Conservation (phyloP, 495 filamentous ascomycete genomes). For the Glarea lozoyensis region DNA sequence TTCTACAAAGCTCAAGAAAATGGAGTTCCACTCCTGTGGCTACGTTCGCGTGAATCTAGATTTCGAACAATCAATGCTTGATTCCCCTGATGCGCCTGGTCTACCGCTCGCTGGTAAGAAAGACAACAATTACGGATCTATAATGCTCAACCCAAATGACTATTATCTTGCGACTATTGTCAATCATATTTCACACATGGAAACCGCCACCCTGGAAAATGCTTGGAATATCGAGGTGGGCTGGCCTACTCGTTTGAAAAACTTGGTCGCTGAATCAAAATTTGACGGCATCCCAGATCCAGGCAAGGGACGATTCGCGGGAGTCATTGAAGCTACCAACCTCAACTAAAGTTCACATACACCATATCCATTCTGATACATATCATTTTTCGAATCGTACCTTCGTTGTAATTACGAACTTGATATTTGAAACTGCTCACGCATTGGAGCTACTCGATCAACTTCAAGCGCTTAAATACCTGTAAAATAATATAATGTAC, state of each 20-base stretch:
- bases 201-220: constrained; percentile 15
- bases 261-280: constrained; percentile 8
- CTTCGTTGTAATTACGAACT: no score
- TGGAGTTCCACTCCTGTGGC: constrained; percentile 37
- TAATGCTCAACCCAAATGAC: constrained; percentile 22
- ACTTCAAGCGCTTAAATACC: no score
- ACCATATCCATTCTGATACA: no score
- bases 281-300: constrained; percentile 21
- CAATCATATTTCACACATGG: constrained; percentile 12
- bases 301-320: constrained; percentile 24
- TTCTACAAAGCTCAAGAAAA: constrained; percentile 16
- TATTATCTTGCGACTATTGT: constrained; percentile 20
- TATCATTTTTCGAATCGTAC: no score
- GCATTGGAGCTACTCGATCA: no score
- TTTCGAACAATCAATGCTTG: constrained; percentile 16
- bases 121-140: constrained; percentile 10
- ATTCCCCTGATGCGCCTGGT: background rate
- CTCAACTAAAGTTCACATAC: background rate
- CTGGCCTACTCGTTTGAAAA: constrained; percentile 3
- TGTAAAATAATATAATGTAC: no score
- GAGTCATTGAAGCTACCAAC: constrained; percentile 12
- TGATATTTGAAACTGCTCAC: no score
- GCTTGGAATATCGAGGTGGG: constrained; percentile 12
- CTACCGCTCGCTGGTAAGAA: background rate
- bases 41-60: constrained; percentile 27